phyloP scores from a whole-genome alignment of 73 alveolate species.

The Urostyla sp. region DNA sequence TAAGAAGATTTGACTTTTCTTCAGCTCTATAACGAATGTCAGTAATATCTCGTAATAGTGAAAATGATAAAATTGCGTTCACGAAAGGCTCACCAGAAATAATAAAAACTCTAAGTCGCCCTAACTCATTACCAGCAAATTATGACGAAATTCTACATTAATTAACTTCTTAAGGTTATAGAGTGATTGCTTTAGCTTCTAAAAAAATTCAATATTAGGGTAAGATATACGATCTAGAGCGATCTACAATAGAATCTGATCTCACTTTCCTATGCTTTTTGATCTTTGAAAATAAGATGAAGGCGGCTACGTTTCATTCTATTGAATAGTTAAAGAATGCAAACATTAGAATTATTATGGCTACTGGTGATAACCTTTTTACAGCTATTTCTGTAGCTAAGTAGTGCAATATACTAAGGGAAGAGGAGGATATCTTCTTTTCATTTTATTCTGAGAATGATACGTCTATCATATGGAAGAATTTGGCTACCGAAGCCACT shows the following conservation, averaged over 20 bases:
- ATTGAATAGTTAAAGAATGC: constrained; percentile 67
- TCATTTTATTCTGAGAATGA: constrained; percentile 69
- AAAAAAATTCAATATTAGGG: constrained; percentile 62
- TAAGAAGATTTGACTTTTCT: constrained; percentile 93
- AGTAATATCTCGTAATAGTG: constrained; percentile 77
- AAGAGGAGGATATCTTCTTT: constrained; percentile 50
- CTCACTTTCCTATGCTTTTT: constrained; percentile 92
- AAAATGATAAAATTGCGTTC: constrained; percentile 68
- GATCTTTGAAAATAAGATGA: constrained; percentile 92
- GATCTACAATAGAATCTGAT: constrained; percentile 80
- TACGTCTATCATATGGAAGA: constrained; percentile 61
- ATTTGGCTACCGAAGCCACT: not conserved
- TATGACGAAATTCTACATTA: constrained; percentile 80
- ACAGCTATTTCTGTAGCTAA: constrained; percentile 89
- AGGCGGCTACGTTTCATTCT: constrained; percentile 87
- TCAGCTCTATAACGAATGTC: constrained; percentile 94
- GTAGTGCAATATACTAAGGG: constrained; percentile 77
- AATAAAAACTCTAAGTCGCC: constrained; percentile 78
- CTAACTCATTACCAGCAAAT: constrained; percentile 80
- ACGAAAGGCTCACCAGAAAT: constrained; percentile 91
- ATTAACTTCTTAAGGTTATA: constrained; percentile 88
- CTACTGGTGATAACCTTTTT: constrained; percentile 92
- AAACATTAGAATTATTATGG: constrained; percentile 87
- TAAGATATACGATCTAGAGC: constrained; percentile 63
- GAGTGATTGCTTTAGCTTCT: constrained; percentile 88